Conservation (phyloP, 2,329 filamentous ascomycete genomes). For the Pleomassaria siparia region DNA sequence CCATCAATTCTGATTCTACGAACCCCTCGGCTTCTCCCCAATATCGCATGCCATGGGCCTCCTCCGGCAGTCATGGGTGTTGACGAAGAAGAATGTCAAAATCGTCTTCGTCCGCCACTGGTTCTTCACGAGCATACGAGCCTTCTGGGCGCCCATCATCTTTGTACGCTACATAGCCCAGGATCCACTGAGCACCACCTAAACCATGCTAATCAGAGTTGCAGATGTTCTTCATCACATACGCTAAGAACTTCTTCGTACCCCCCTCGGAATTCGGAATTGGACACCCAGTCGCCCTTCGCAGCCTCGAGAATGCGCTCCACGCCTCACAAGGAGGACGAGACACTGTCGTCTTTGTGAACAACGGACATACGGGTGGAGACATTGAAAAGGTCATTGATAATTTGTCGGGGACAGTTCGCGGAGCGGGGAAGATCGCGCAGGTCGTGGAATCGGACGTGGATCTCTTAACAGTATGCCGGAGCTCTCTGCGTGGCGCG, state of each 20-base stretch:
- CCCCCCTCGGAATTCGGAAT: constrained; percentile 77
- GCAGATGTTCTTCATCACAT: constrained; percentile 56
- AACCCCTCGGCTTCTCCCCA: not conserved
- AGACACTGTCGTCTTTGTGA: constrained; percentile 74
- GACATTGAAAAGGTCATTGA: constrained; percentile 73
- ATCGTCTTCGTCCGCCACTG: constrained; percentile 57
- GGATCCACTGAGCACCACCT: constrained; percentile 2
- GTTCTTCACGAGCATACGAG: constrained; percentile 57
- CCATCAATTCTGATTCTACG: not conserved
- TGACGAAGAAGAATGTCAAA: constrained; percentile 60
- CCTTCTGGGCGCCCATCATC: constrained; percentile 59
- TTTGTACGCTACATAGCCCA: constrained; percentile 39
- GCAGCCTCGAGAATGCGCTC: constrained; percentile 66
- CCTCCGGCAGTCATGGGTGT: constrained; percentile 56
- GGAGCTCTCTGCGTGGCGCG: constrained; percentile 59
- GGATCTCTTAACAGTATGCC: constrained; percentile 65
- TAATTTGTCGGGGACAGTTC: constrained; percentile 60
- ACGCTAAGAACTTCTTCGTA: constrained; percentile 80
- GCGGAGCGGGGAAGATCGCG: constrained; percentile 57
- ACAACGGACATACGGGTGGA: constrained; percentile 68
- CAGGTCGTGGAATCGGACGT: constrained; percentile 56
- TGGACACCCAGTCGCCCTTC: constrained; percentile 61
- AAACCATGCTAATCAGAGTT: constrained; percentile 13
- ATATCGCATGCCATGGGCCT: constrained; percentile 33
- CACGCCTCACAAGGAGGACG: constrained; percentile 59